These are phyloP conservation scores for Cladosporium sp. DNA, from an alignment of 2,329 filamentous ascomycete genomes.

Conservation along the genomic window DNA sequence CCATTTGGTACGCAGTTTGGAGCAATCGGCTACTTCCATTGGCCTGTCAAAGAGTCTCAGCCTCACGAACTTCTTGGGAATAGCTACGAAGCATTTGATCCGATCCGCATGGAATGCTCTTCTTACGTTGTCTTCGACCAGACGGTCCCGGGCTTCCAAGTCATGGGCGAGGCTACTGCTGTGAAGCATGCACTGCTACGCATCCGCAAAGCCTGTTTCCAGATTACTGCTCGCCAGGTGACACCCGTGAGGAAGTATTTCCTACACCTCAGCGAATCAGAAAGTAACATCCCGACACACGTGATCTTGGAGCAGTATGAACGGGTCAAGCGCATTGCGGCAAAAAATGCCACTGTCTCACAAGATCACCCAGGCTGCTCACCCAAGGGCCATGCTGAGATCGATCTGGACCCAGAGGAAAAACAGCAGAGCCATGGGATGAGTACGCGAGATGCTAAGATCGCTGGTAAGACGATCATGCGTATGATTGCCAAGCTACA, in stretches of 20 bases:
- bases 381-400: neutral
- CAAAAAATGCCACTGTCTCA: neutral
- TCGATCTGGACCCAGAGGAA: neutral
- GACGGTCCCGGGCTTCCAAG: conserved; percentile 31
- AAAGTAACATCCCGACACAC: neutral
- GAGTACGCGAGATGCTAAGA: neutral
- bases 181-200: conserved; percentile 37
- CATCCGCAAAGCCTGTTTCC: conserved; percentile 40
- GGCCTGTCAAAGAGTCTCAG: conserved; percentile 46
- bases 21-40: conserved; percentile 43
- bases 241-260: conserved; percentile 31
- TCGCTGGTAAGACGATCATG: conserved; percentile 24
- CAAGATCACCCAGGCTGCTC: neutral
- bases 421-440: neutral
- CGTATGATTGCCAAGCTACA: conserved; percentile 33
- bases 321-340: neutral
- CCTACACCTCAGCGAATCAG: conserved; percentile 26
- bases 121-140: conserved; percentile 45
- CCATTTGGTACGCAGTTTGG: conserved; percentile 26
- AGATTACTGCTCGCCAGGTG: conserved; percentile 38
- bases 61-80: conserved; percentile 44
- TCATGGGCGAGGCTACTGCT: conserved; percentile 32
- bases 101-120: conserved; percentile 42
- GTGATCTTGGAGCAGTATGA: neutral
- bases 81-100: conserved; percentile 47